Evolutionary conservation across 164 flowering plant genomes (phyloP).

Genomic region (Stephania japonica): DNA sequence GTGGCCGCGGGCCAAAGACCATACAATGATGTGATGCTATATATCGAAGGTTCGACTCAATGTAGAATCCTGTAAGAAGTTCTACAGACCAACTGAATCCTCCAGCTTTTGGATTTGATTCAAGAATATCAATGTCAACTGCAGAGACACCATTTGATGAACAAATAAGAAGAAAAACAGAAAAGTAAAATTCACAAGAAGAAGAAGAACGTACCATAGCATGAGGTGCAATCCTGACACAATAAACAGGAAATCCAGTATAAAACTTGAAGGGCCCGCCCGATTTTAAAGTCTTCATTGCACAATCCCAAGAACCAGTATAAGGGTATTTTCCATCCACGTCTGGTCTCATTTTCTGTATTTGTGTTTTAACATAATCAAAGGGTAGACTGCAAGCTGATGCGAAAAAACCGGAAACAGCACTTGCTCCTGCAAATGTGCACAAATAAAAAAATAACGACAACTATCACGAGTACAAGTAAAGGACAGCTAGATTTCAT

Average conservation of each 20-base stretch:
- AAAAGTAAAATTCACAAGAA: background rate
- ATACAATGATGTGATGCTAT: background rate
- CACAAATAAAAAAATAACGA: background rate
- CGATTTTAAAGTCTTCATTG: slow-evolving; percentile 69
- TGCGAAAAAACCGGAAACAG: slow-evolving; percentile 85
- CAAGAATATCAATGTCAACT: slow-evolving; percentile 98
- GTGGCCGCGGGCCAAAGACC: background rate
- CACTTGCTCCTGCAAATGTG: slow-evolving; percentile 63
- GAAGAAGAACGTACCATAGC: slow-evolving; percentile 58
- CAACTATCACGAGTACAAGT: background rate
- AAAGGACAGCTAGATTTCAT: background rate
- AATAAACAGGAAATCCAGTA: slow-evolving; percentile 89
- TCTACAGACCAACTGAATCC: background rate
- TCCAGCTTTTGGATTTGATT: slow-evolving; percentile 68
- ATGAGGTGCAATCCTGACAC: slow-evolving; percentile 90
- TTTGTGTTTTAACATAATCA: slow-evolving; percentile 90
- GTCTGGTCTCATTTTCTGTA: slow-evolving; percentile 97
- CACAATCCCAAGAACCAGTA: slow-evolving; percentile 79
- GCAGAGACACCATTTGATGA: slow-evolving; percentile 24
- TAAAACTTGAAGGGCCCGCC: slow-evolving; percentile 92
- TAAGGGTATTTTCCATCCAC: slow-evolving; percentile 78
- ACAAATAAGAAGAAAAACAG: background rate
- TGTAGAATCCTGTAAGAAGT: background rate
- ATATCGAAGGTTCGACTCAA: background rate
- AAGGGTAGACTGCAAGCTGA: slow-evolving; percentile 90